phyloP scores from a whole-genome alignment of 495 filamentous ascomycete genomes.

The Daldinia concentrica region DNA sequence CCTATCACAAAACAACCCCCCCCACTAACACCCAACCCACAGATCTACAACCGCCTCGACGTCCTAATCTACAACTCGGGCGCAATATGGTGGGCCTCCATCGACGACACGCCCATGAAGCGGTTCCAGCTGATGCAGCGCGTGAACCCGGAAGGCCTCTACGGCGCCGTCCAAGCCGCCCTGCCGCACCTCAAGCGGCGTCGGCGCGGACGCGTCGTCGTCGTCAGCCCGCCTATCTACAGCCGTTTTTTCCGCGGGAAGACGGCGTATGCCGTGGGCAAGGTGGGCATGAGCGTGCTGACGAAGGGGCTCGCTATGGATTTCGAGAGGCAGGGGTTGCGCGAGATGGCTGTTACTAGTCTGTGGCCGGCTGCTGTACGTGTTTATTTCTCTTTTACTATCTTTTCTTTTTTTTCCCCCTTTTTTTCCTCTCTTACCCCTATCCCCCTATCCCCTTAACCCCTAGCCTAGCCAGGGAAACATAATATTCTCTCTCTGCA shows the following conservation, averaged over 20 bases:
- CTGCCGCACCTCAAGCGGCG: conserved; percentile 65
- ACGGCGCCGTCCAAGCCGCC: conserved; percentile 70
- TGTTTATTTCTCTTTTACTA: conserved; percentile 26
- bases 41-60: conserved; percentile 72
- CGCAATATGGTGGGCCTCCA: conserved; percentile 86
- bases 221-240: conserved; percentile 88
- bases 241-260: conserved; percentile 86
- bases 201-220: conserved; percentile 72
- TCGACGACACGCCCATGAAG: conserved; percentile 77
- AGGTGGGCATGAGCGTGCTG: conserved; percentile 84
- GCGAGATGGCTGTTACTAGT: conserved; percentile 78
- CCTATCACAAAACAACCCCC: too few relatives aligned
- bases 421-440: neutral
- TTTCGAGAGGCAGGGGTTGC: conserved; percentile 70
- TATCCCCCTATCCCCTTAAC: neutral
- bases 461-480: neutral
- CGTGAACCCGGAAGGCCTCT: conserved; percentile 80
- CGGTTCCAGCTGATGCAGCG: conserved; percentile 84
- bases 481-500: neutral
- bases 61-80: conserved; percentile 85
- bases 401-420: neutral
- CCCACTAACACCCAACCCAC: too few relatives aligned
- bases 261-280: conserved; percentile 88
- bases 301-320: conserved; percentile 87
- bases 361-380: conserved; percentile 82